Conservation (phyloP, 2,329 filamentous ascomycete species). For the Blastomyces percursus region DNA sequence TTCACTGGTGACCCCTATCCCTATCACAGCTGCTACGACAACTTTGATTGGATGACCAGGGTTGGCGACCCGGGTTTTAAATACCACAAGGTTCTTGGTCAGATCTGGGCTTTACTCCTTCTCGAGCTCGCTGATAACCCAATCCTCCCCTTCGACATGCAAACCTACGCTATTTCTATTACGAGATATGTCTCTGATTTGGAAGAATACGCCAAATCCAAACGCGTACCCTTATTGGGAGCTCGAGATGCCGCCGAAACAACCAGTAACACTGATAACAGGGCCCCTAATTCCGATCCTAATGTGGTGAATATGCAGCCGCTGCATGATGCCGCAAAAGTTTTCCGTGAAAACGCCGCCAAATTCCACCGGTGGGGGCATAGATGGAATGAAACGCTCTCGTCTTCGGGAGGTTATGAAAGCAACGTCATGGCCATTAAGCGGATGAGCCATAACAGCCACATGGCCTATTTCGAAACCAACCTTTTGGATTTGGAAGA, state of each 20-base stretch:
- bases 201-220: constrained; percentile 51
- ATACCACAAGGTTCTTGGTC: constrained; percentile 68
- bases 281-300: constrained; percentile 5
- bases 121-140: constrained; percentile 74
- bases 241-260: constrained; percentile 9
- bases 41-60: constrained; percentile 70
- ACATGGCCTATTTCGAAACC: constrained; percentile 72
- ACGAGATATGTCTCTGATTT: constrained; percentile 56
- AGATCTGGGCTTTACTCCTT: constrained; percentile 71
- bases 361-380: constrained; percentile 66
- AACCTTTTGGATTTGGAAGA: constrained; percentile 65
- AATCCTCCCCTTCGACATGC: constrained; percentile 70
- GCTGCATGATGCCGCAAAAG: constrained; percentile 52
- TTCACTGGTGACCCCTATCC: constrained; percentile 61
- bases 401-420: constrained; percentile 65
- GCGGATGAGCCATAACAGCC: constrained; percentile 65
- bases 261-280: constrained; percentile 10
- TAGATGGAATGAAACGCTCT: constrained; percentile 62
- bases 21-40: constrained; percentile 79
- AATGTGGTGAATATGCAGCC: constrained; percentile 43
- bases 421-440: constrained; percentile 54
- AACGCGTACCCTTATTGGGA: constrained; percentile 31
- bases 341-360: constrained; percentile 49
- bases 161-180: constrained; percentile 58
- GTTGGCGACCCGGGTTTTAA: constrained; percentile 71